Evolutionary conservation across 2,329 filamentous ascomycete species (phyloP), one percentile per base, ranked within the genome.

Genomic region (Penicillium hordei): DNA sequence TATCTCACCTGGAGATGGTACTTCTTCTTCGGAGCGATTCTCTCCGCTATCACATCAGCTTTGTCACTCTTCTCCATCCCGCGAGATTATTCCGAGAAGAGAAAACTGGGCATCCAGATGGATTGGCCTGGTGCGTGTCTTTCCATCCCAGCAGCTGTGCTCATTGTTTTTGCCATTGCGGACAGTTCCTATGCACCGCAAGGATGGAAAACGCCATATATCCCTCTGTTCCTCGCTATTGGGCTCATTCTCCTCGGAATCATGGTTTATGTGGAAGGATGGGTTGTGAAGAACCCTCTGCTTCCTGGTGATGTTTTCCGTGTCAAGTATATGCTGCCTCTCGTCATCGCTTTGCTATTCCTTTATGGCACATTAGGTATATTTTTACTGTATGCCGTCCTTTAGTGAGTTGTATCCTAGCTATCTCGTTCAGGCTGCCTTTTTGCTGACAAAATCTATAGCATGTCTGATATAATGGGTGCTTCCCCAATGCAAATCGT

Each of bases 131-230:
- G 89, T 0, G 75, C 83, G 1, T 68, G 72, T 2, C 82, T 87
- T 15, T 86, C 88, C 17, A 80, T 90, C 0, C 80, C 82, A 0
- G 89, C 87, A 0, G 72, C 92, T 13, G 79, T 89, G 2, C 79
- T 94, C 27, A 79, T 91, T 61, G 87, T 91, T 0, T 93, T 87
- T 65, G 88, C 89, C 0, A 83, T 94, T 51, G 92, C 89, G 0
- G 87, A 91, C 48, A 87, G 86, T 8, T 83, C 86, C 0, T 85
- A 90, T 70, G 88, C 88, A 0, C 82, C 86, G 0, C 70, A 85
- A 3, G 84, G 87, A 1, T 93, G 90, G 89, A 78, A 73, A n/a
- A 90, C 87, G 0, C 87, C 88, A 1, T 91, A 91, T 63, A 86
- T 93, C 38, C 83, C 83, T 40, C 77, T 86, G 10, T 84, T 86